Evolutionary conservation across 306 rosid species (phyloP).

Genomic region (Inga leiocalycina): DNA sequence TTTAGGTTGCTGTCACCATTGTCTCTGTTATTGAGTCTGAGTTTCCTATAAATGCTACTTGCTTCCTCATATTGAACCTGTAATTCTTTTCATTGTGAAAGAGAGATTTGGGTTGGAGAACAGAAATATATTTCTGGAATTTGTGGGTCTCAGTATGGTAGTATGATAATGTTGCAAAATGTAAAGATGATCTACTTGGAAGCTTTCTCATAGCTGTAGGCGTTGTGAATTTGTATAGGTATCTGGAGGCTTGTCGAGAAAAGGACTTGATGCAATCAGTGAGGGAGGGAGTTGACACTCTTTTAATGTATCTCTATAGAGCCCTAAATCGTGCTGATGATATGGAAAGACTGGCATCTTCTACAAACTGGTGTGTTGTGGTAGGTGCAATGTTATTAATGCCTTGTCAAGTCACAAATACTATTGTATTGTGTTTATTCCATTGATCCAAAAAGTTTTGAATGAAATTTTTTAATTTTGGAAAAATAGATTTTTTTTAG

Average conservation of each 20-base stretch:
- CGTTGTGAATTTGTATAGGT: conserved; percentile 53
- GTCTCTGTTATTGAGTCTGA: conserved; percentile 1
- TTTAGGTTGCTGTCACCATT: neutral
- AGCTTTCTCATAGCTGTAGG: neutral
- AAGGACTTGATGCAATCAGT: conserved; percentile 60
- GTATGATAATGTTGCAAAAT: neutral
- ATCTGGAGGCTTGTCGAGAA: conserved; percentile 78
- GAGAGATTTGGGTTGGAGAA: conserved; percentile 1
- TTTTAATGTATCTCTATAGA: conserved; percentile 89
- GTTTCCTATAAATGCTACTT: neutral
- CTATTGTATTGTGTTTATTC: conserved; percentile 2
- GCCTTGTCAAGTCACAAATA: conserved; percentile 9
- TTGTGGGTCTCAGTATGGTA: conserved; percentile 8
- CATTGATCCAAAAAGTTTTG: conserved; percentile 26
- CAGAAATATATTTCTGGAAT: conserved; percentile 24
- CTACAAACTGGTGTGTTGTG: conserved; percentile 87
- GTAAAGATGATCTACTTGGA: conserved; percentile 11
- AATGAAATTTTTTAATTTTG: conserved; percentile 20
- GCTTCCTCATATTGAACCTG: neutral
- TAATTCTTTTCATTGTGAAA: neutral
- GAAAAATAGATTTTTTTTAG: conserved; percentile 2
- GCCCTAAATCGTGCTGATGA: conserved; percentile 72
- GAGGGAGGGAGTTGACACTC: conserved; percentile 92
- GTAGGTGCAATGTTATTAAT: conserved; percentile 55
- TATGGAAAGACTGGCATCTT: conserved; percentile 93